phyloP scores from a whole-genome alignment of 148 eudicot species.

The Camellia granthamiana region DNA sequence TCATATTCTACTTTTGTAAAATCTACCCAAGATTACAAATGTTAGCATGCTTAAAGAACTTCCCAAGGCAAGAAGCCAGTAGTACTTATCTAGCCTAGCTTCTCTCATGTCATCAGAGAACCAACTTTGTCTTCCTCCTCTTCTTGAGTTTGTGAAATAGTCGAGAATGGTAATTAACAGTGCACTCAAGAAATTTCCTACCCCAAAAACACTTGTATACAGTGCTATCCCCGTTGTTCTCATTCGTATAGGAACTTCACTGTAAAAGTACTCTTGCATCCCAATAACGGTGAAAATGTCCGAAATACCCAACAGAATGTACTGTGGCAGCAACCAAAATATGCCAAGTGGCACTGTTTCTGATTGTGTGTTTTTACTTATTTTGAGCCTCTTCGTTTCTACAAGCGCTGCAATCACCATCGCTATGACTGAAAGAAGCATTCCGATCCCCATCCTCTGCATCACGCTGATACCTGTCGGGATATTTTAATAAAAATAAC shows the following conservation, averaged over 20 bases:
- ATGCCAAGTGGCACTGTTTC: slow-evolving; percentile 38
- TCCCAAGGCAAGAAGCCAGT: slow-evolving; percentile 65
- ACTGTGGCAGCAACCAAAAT: slow-evolving; percentile 85
- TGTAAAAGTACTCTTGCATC: slow-evolving; percentile 87
- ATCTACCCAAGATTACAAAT: slow-evolving; percentile 53
- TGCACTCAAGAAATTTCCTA: slow-evolving; percentile 82
- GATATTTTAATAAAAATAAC: no score
- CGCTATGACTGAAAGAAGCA: slow-evolving; percentile 73
- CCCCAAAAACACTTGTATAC: slow-evolving; percentile 80
- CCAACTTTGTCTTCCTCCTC: slow-evolving; percentile 52
- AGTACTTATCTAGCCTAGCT: slow-evolving; percentile 78
- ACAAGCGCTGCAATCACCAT: slow-evolving; percentile 74
- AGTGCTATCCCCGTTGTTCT: slow-evolving; percentile 83
- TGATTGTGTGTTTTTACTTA: slow-evolving; percentile 15
- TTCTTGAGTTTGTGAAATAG: slow-evolving; percentile 28
- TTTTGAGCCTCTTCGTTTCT: slow-evolving; percentile 55
- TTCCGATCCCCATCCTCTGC: slow-evolving; percentile 86
- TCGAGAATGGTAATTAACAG: slow-evolving; percentile 57
- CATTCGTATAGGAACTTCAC: slow-evolving; percentile 74
- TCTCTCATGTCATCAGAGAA: slow-evolving; percentile 75
- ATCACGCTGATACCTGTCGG: slow-evolving; percentile 35
- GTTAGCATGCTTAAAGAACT: slow-evolving; percentile 55
- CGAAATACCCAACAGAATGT: slow-evolving; percentile 67
- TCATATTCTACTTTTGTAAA: slow-evolving; percentile 38
- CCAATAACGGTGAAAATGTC: slow-evolving; percentile 91